A percentile compares a stretch with the other conserved stretches of the same genome.
Evolutionary conservation across 2,329 filamentous ascomycete genomes (phyloP).

Genomic region (Chalara sp.): DNA sequence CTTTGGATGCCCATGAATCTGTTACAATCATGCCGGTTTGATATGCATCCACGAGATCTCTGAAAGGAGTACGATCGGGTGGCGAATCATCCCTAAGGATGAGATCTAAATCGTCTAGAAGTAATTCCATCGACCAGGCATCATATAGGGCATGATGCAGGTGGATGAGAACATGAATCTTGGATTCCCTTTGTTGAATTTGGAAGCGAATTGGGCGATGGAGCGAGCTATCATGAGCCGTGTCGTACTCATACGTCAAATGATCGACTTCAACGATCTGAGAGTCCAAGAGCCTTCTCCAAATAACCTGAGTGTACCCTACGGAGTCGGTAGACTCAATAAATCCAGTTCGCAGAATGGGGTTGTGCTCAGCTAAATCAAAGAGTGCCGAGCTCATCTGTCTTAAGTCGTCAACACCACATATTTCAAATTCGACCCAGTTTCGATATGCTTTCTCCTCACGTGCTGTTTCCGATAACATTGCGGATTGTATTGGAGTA

Average conservation of each 20-base stretch:
- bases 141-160: slow-evolving; percentile 85
- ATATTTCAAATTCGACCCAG: slow-evolving; percentile 55
- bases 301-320: slow-evolving; percentile 58
- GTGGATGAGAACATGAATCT: slow-evolving; percentile 31
- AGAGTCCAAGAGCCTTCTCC: slow-evolving; percentile 39
- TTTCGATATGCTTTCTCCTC: slow-evolving; percentile 67
- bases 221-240: slow-evolving; percentile 29
- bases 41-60: slow-evolving; percentile 48
- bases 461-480: slow-evolving; percentile 68
- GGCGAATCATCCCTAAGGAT: slow-evolving; percentile 26
- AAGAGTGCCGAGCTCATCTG: slow-evolving; percentile 43
- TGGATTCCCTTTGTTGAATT: slow-evolving; percentile 29
- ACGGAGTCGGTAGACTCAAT: slow-evolving; percentile 36
- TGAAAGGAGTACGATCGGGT: slow-evolving; percentile 49
- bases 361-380: slow-evolving; percentile 46
- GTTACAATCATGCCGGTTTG: slow-evolving; percentile 17
- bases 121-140: slow-evolving; percentile 82
- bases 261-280: slow-evolving; percentile 31
- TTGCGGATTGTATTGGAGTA: slow-evolving; percentile 68
- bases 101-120: slow-evolving; percentile 58
- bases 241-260: slow-evolving; percentile 34
- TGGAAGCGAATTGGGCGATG: slow-evolving; percentile 55
- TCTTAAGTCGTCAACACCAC: slow-evolving; percentile 24
- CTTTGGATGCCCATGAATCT: slow-evolving; percentile 36
- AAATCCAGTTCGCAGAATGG: slow-evolving; percentile 72